Evolutionary conservation across 1,139 yeast genomes (phyloP).

Genomic region (Suzukiozyma palmioleophila): DNA sequence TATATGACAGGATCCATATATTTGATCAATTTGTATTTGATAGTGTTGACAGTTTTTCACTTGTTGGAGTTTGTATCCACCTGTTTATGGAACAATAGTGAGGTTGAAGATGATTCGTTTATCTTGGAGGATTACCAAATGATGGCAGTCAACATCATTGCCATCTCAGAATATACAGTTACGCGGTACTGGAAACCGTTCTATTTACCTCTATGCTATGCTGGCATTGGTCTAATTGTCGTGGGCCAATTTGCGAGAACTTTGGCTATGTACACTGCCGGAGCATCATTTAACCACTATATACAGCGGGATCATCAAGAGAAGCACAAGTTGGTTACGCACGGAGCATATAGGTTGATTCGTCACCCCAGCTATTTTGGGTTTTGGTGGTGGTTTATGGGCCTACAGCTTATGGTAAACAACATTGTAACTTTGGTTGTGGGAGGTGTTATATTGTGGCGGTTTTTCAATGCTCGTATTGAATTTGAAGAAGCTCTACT

Average conservation of each 20-base stretch:
- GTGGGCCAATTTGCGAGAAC: slow-evolving; percentile 69
- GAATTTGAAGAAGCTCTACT: slow-evolving; percentile 64
- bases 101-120: slow-evolving; percentile 72
- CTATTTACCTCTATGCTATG: slow-evolving; percentile 2
- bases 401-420: slow-evolving; percentile 66
- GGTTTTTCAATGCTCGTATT: slow-evolving; percentile 67
- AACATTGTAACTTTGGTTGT: slow-evolving; percentile 35
- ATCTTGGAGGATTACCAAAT: slow-evolving; percentile 71
- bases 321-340: slow-evolving; percentile 63
- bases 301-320: slow-evolving; percentile 51
- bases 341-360: slow-evolving; percentile 61
- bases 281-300: slow-evolving; percentile 80
- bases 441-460: slow-evolving; percentile 45
- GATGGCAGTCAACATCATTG: slow-evolving; percentile 51
- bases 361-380: slow-evolving; percentile 94
- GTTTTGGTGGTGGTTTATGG: slow-evolving; percentile 90
- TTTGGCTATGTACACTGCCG: slow-evolving; percentile 83
- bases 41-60: slow-evolving; percentile 62
- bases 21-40: slow-evolving; percentile 37
- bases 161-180: slow-evolving; percentile 22
- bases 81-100: slow-evolving; percentile 61
- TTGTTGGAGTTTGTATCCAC: slow-evolving; percentile 78
- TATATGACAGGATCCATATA: background rate
- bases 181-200: slow-evolving; percentile 6
- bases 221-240: slow-evolving; percentile 10